Base-by-base conservation (phyloP, 352 stramenopile species). In the Blastocystis sp. region DNA sequence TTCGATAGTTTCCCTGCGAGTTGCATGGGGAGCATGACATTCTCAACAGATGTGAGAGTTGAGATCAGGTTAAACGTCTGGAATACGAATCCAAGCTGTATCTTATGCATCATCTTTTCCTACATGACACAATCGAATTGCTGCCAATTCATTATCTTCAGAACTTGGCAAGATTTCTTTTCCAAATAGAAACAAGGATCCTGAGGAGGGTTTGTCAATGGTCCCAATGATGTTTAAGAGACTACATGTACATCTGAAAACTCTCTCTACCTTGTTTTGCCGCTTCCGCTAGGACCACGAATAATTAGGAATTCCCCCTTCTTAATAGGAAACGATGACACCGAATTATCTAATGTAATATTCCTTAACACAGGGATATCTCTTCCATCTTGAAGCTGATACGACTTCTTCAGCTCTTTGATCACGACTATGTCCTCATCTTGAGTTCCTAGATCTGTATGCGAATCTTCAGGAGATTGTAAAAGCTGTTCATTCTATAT, bases 21-120 rank as follows among this genome's bases (percentile, higher is more conserved):
- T 46, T 75, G 49, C 75, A 88, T 88, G 51, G 88, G 88, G 4
- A 89, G 35, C 21, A 85, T 35, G 1, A 89, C 88, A 73, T 89
- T 89, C 67, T 89, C 88, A 9, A 89, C 0, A 6, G 73, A 87
- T 32, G 74, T 88, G 37, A 89, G 63, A 19, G 51, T 88, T 0
- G 43, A 61, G 21, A 89, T 43, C 0, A 89, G 69, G 35, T 89
- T 89, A 49, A 89, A 89, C 42, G 71, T 88, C 52, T 89, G 88
- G 35, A 89, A 89, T 19, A 89, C 88, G 63, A 89, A 89, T 16
- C 86, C 86, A 52, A 89, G 42, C 74, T 85, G 66, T 14, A 21
- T 35, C 7, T 54, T 27, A 85, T 29, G 3, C 46, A 71, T 56
- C 46, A 2, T 16, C 7, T 67, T 21, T 7, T 24, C 52, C 19